These are phyloP conservation scores for Candida xiaguanensis DNA, from an alignment of 805 yeast species.

Conservation along the genomic window DNA sequence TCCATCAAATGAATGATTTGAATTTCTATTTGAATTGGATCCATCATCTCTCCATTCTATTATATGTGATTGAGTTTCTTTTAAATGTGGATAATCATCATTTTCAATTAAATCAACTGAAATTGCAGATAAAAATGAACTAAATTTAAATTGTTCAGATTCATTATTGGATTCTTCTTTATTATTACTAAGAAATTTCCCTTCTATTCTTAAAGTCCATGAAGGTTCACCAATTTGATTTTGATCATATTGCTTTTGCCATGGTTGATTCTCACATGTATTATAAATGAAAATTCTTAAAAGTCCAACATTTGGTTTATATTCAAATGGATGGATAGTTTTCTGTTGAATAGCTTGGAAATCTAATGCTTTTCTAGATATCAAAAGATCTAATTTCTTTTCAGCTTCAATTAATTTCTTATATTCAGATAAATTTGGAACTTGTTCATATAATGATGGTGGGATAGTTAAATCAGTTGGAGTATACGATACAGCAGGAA, in stretches of 20 bases:
- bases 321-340: constrained; percentile 34
- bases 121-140: constrained; percentile 77
- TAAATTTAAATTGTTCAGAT: constrained; percentile 49
- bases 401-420: constrained; percentile 78
- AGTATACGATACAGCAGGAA: constrained; percentile 38
- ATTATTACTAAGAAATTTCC: constrained; percentile 59
- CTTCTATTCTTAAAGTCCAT: constrained; percentile 91
- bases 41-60: constrained; percentile 89
- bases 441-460: constrained; percentile 29
- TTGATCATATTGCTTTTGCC: constrained; percentile 48
- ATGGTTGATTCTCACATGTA: constrained; percentile 80
- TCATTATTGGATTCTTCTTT: constrained; percentile 5
- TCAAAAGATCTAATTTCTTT: constrained; percentile 70
- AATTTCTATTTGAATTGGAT: constrained; percentile 13
- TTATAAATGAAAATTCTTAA: constrained; percentile 81
- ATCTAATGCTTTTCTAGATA: constrained; percentile 80
- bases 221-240: constrained; percentile 37
- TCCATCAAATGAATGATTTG: constrained; percentile 62
- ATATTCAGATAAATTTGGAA: constrained; percentile 73
- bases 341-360: constrained; percentile 61
- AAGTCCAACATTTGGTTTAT: constrained; percentile 48
- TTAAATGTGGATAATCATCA: constrained; percentile 31
- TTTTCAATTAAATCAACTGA: constrained; percentile 66
- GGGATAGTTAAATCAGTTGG: constrained; percentile 43
- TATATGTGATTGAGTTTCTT: constrained; percentile 31